phyloP scores from a whole-genome alignment of 257 asterid genomes.

The Lantana camara region DNA sequence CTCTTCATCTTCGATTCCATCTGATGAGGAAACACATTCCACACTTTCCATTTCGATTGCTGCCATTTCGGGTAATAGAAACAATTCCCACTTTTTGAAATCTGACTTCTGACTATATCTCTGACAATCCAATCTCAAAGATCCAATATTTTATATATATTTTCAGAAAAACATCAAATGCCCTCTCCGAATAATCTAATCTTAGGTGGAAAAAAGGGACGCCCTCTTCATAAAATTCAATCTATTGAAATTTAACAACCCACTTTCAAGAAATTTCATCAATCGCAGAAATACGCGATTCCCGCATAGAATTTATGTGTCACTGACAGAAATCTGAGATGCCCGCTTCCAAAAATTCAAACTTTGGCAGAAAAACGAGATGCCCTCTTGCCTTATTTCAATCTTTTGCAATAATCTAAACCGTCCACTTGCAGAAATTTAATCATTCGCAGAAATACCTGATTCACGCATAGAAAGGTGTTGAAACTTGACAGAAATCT shows the following conservation, averaged over 20 bases:
- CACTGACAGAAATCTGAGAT: slow-evolving; percentile 2
- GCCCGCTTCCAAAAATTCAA: slow-evolving; percentile 20
- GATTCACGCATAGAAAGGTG: slow-evolving; percentile 4
- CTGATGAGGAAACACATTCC: slow-evolving; percentile 77
- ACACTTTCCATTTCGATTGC: slow-evolving; percentile 65
- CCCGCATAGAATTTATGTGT: slow-evolving; percentile 1
- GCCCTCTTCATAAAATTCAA: slow-evolving; percentile 23
- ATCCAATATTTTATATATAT: too few relatives aligned
- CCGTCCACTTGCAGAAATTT: slow-evolving; percentile 19
- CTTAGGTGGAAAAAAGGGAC: too few relatives aligned
- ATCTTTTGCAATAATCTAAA: slow-evolving; percentile 20
- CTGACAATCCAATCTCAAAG: slow-evolving; percentile 18
- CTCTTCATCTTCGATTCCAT: slow-evolving; percentile 84
- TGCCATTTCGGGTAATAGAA: slow-evolving; percentile 40
- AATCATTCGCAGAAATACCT: slow-evolving; percentile 21
- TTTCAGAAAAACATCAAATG: slow-evolving; percentile 17
- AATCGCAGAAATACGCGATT: slow-evolving; percentile 5
- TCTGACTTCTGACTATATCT: slow-evolving; percentile 10
- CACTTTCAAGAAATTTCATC: slow-evolving; percentile 19
- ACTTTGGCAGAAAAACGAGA: slow-evolving; percentile 15
- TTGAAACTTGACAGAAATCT: slow-evolving; percentile 26
- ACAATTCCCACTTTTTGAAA: slow-evolving; percentile 25
- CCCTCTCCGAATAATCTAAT: slow-evolving; percentile 26
- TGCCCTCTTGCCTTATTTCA: slow-evolving; percentile 13
- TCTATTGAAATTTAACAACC: slow-evolving; percentile 20